Base-by-base conservation (phyloP, 352 stramenopile genomes). In the Pythium dissotocum region DNA sequence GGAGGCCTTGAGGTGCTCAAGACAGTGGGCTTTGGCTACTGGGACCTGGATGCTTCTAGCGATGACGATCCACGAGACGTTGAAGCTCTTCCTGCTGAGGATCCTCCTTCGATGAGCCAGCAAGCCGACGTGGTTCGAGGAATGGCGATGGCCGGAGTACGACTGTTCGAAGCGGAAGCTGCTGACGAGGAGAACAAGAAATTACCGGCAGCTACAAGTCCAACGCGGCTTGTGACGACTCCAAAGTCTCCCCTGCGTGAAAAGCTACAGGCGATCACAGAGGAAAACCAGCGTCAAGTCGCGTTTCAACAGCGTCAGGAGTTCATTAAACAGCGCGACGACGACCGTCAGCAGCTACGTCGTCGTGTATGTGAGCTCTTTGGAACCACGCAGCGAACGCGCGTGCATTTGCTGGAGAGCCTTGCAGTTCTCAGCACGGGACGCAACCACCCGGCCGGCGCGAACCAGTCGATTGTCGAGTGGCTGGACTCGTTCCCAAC, bases 401-500 rank as follows among this genome's bases (percentile, higher is more conserved):
- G 79, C 13, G 36, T 32, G 6, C 70, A 78, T 61, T 73, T 84
- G 51, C 35, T 78, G 2, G 24, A 42, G 3, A 78, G 82, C 14
- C 56, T 91, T 0, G 55, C 38, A 5, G 46, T 90, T 7, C 46
- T 91, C 6, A 76, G 48, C 54, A 71, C 36, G 32, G 83, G 76
- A 13, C 66, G 83, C n/a, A 24, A 66, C 3, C 83, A 89, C 33
- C 73, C 82, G 28, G 70, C 59, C 7, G 66, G 83, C 9, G 64
- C 69, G 0, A 58, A 75, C 2, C 80, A 90, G 65, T 38, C 54
- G 1, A 82, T 91, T 58, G 54, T 61, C 0, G 73, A 80, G 7
- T 91, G 83, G 83, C 77, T 89, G 3, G 75, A 70, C 24, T 89
- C 83, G 0, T 66, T 91, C 16, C 65, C 76, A 44, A 90, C 83